Conservation (phyloP, 2,329 filamentous ascomycete genomes). For the Myriosclerotinia duriaeana region DNA sequence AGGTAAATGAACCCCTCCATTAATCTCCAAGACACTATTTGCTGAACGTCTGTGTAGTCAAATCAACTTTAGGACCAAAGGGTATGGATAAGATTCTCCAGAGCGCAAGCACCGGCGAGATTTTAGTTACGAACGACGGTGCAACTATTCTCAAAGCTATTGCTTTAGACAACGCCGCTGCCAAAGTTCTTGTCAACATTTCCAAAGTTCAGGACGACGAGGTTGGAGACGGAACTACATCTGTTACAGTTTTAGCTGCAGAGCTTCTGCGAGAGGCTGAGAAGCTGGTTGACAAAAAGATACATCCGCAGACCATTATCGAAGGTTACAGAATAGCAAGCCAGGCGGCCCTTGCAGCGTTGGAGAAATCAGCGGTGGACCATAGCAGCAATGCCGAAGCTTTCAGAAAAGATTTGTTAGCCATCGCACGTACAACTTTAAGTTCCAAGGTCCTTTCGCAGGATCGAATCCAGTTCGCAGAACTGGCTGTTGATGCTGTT, state of each 20-base stretch:
- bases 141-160: constrained; percentile 98
- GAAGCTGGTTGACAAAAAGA: constrained; percentile 96
- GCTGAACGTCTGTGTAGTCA: constrained; percentile 55
- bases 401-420: constrained; percentile 85
- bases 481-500: constrained; percentile 87
- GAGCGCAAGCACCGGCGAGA: constrained; percentile 94
- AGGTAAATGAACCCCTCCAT: constrained; percentile 27
- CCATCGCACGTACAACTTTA: constrained; percentile 91
- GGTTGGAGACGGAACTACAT: constrained; percentile 96
- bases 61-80: constrained; percentile 95
- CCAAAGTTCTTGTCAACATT: constrained; percentile 98
- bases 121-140: constrained; percentile 98
- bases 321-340: constrained; percentile 98
- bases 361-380: constrained; percentile 83
- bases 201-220: constrained; percentile 99
- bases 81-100: constrained; percentile 72
- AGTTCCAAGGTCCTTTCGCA: constrained; percentile 97
- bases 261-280: constrained; percentile 95
- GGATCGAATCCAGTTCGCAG: constrained; percentile 87
- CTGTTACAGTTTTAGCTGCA: constrained; percentile 92
- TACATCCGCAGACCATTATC: constrained; percentile 98
- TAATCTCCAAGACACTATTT: constrained; percentile 18
- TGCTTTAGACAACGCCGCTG: constrained; percentile 95
- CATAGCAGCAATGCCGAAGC: constrained; percentile 79
- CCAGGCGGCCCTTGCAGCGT: constrained; percentile 77